Evolutionary conservation across 2,329 filamentous ascomycete genomes (phyloP), one percentile per base, ranked within the genome.

Genomic region (Trichoderma gracile): DNA sequence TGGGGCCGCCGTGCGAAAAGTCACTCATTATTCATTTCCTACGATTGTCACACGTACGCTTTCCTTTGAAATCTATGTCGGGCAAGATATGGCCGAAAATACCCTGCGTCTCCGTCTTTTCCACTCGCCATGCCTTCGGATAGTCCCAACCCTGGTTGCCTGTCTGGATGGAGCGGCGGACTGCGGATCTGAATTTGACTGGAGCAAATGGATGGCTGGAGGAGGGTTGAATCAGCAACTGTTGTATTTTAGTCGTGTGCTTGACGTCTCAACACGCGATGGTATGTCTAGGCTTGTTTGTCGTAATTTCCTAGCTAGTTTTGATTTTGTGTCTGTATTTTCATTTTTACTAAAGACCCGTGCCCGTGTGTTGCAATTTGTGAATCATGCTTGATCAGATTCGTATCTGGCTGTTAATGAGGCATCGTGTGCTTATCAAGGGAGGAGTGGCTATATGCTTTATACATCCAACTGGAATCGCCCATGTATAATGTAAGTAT

Each of bases 221-320:
- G 59, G 68, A 67, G 65, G 67, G 68, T 69, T 68, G 70, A 75
- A 63, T 73, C 69, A 72, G 71, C 71, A 73, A 72, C 71, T 75
- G 72, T 74, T 78, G 75, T 78, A 78, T 77, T 77, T 76, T 77
- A 77, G 72, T 71, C 68, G 71, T 71, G 71, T 71, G 69, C 68
- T 66, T 73, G 69, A 74, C 69, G 73, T 75, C 72, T 74, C 72
- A 69, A 66, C 69, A 70, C 67, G 67, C 67, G 68, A 70, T 68
- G 66, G 70, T 69, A 69, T 67, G 70, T 72, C 70, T 68, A 70
- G 69, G 71, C 68, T 72, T 68, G 71, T 73, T 71, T 69, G 71
- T 75, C 70, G 71, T 73, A 70, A 77, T 75, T 75, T 62, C 59
- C 74, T 77, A 77, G 75, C 72, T 77, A 72, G 71, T 69, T 75